Percentiles rank a stretch among this genome's conserved stretches.
These are phyloP conservation scores for Ogataea siamensis DNA, from an alignment of 805 yeast species.

Conservation along the genomic window DNA sequence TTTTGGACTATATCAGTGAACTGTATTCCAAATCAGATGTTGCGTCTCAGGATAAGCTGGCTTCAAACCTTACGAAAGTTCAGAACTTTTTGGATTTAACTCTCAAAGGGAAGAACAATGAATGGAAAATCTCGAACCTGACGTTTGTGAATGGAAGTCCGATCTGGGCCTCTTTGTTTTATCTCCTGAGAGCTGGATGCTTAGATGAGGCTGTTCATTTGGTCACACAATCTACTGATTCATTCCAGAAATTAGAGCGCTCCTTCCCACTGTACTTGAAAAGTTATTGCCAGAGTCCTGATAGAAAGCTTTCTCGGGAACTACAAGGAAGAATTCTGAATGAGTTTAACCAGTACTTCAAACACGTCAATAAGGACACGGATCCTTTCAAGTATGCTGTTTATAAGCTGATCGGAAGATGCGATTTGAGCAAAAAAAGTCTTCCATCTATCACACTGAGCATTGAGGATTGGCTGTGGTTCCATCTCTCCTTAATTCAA, in stretches of 20 bases:
- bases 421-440: conserved; percentile 65
- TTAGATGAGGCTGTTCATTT: conserved; percentile 73
- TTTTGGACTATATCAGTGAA: conserved; percentile 68
- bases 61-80: conserved; percentile 63
- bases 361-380: conserved; percentile 55
- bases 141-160: conserved; percentile 79
- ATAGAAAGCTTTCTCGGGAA: conserved; percentile 59
- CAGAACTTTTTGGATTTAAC: conserved; percentile 55
- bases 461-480: conserved; percentile 97
- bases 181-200: conserved; percentile 81
- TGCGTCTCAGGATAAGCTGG: conserved; percentile 34
- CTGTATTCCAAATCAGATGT: conserved; percentile 46
- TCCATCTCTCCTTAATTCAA: conserved; percentile 73
- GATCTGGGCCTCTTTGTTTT: conserved; percentile 91
- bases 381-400: conserved; percentile 92
- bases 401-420: conserved; percentile 89
- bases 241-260: conserved; percentile 81
- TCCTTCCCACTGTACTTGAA: conserved; percentile 78
- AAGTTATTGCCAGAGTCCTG: conserved; percentile 58
- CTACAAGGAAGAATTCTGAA: conserved; percentile 65
- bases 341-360: conserved; percentile 84
- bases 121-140: conserved; percentile 53
- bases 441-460: conserved; percentile 70
- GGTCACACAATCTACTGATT: conserved; percentile 58
- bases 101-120: conserved; percentile 37